Conservation (phyloP, 2,329 filamentous ascomycete species). For the Pseudogymnoascus sp. region DNA sequence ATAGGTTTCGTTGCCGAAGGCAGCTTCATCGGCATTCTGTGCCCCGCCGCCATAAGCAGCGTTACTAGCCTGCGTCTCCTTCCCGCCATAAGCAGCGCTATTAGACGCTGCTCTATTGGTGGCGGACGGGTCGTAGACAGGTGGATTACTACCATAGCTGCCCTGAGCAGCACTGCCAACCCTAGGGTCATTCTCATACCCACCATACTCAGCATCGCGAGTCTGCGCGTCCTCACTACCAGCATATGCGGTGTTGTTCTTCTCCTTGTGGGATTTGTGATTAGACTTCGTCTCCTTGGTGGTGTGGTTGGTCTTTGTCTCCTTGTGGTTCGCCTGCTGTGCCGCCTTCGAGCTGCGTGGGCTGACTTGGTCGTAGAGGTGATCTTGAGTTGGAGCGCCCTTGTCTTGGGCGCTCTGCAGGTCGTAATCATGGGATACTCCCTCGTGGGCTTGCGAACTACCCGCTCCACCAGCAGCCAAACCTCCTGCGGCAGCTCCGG, state of each 20-base stretch:
- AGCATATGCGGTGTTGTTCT: not conserved
- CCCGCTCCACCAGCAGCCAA: not conserved
- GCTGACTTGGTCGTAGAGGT: not conserved
- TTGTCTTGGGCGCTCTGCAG: not conserved
- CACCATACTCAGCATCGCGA: not conserved
- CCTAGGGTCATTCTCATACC: not conserved
- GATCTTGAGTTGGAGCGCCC: not conserved
- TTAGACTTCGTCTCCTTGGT: not conserved
- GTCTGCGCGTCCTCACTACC: not conserved
- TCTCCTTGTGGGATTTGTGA: not conserved
- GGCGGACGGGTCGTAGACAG: not conserved
- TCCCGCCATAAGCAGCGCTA: not conserved
- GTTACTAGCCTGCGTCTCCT: not conserved
- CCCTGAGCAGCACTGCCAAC: constrained; percentile 11
- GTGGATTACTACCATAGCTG: constrained; percentile 9
- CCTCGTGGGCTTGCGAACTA: not conserved
- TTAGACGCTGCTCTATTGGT: not conserved
- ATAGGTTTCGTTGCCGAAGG: not conserved
- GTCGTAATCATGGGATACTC: not conserved
- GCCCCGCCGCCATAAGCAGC: not conserved
- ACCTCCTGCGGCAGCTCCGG: not conserved
- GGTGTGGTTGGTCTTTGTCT: not conserved
- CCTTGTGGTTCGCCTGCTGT: not conserved
- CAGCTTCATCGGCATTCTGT: constrained; percentile 13
- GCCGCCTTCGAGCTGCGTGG: not conserved